Base-by-base conservation (phyloP, 2,329 filamentous ascomycete genomes). In the Exserohilum turcica region DNA sequence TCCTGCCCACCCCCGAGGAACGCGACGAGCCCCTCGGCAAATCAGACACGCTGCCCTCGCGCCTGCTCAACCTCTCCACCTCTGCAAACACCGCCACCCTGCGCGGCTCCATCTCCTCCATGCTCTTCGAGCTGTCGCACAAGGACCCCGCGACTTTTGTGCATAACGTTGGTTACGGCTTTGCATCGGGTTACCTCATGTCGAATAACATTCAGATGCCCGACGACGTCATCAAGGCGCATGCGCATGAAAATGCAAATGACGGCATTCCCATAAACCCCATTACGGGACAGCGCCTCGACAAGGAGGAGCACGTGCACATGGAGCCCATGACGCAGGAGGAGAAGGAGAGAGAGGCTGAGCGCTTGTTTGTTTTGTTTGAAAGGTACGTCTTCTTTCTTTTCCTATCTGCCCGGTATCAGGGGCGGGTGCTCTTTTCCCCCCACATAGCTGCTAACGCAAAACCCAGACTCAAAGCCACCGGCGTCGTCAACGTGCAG, bases 101-200 rank as follows among this genome's bases (percentile, higher is more conserved):
- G 3, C 85, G 91, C 15, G 86, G 89, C 40, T 84, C 85, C 15
- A 88, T 96, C 46, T 90, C 89, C 0, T 82, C 87, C 27, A 80
- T 99, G 19, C 83, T 97, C 56, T 99, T 95, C 71, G 89, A 95
- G 60, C 81, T 97, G 24, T 96, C 92, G 0, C 88, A 88, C 59
- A 89, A 87, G 64, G 87, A 97, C 64, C 84, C 92, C 0, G 83
- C 82, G 13, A 88, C 82, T 27, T 94, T 97, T 67, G 89, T 97
- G 0, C 83, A 90, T 45, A 97, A 97, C 63, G 90, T 99, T 10
- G 94, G 94, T 0, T 99, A 96, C 70, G 94, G 94, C 0, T 96
- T 90, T 68, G 94, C 94, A 0, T 90, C 92, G 0, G 94, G 94
- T 0, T 96, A 94, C 70, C 78, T 99, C 13, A 88, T 92, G 77